A percentile compares a stretch with the other conserved stretches of the same genome.
These are phyloP conservation scores for Discostella stelligera DNA, from an alignment of 352 stramenopile genomes.

Conservation along the genomic window DNA sequence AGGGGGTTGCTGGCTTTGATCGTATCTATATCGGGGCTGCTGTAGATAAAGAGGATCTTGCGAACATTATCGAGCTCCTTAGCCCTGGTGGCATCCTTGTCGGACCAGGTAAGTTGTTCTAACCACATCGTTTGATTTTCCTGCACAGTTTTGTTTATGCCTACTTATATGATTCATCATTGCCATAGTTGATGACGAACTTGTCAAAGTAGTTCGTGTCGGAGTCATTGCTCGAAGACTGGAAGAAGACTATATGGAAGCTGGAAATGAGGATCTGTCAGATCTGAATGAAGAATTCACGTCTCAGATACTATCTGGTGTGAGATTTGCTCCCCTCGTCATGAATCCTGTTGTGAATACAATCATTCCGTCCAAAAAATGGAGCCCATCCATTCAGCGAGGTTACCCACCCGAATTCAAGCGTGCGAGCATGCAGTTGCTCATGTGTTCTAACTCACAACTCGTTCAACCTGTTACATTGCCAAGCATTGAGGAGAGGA, in stretches of 20 bases:
- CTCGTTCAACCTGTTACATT: conserved; percentile 53
- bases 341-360: conserved; percentile 41
- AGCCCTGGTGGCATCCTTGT: conserved; percentile 80
- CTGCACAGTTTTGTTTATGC: conserved; percentile 1
- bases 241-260: conserved; percentile 12
- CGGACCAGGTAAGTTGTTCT: conserved; percentile 58
- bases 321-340: conserved; percentile 71
- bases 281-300: conserved; percentile 54
- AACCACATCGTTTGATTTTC: background rate
- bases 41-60: conserved; percentile 55
- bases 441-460: conserved; percentile 73
- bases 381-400: conserved; percentile 60
- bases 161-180: conserved; percentile 4
- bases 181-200: conserved; percentile 67
- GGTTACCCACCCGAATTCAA: conserved; percentile 69
- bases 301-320: conserved; percentile 67
- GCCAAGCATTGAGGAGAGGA: conserved; percentile 28
- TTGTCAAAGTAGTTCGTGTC: conserved; percentile 73
- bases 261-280: conserved; percentile 20
- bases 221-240: conserved; percentile 36
- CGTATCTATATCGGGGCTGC: conserved; percentile 82
- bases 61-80: conserved; percentile 72
- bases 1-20: conserved; percentile 75
- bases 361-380: conserved; percentile 68
- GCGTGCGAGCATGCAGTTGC: conserved; percentile 52